These are phyloP conservation scores for Citrullus amarus DNA, from an alignment of 306 rosid genomes.

Conservation along the genomic window DNA sequence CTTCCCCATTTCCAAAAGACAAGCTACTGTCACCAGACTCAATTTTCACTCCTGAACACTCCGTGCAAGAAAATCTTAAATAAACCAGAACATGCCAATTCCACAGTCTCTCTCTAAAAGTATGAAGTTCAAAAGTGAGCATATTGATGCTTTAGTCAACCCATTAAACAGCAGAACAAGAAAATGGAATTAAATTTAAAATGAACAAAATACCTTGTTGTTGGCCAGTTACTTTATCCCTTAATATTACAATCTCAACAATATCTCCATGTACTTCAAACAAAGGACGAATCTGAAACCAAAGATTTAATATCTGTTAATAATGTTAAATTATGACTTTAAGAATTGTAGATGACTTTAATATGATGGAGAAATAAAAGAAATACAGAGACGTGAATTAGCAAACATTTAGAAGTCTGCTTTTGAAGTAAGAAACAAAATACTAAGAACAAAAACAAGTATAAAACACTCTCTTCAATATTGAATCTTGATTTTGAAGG, in stretches of 20 bases:
- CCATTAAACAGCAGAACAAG: constrained; percentile 11
- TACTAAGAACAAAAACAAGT: background rate
- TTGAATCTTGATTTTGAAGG: background rate
- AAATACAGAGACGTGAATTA: background rate
- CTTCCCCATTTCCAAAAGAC: background rate
- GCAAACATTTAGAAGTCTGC: background rate
- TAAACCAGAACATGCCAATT: background rate
- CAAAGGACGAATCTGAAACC: constrained; percentile 49
- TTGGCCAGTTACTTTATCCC: constrained; percentile 55
- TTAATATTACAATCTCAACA: constrained; percentile 62
- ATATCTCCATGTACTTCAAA: constrained; percentile 62
- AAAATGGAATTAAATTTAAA: constrained; percentile 4
- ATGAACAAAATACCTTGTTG: constrained; percentile 52
- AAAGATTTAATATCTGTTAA: background rate
- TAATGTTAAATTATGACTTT: constrained; percentile 7
- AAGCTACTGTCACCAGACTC: background rate
- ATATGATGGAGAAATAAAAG: background rate
- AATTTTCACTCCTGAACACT: background rate
- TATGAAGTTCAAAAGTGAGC: constrained; percentile 1
- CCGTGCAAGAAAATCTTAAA: background rate
- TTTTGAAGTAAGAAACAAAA: background rate
- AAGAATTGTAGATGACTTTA: background rate
- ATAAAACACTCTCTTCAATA: background rate
- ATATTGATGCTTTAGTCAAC: background rate
- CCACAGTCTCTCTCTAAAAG: background rate